These are phyloP conservation scores for Amanita exitialis DNA, from an alignment of 768 basidiomycete species.

Conservation along the genomic window DNA sequence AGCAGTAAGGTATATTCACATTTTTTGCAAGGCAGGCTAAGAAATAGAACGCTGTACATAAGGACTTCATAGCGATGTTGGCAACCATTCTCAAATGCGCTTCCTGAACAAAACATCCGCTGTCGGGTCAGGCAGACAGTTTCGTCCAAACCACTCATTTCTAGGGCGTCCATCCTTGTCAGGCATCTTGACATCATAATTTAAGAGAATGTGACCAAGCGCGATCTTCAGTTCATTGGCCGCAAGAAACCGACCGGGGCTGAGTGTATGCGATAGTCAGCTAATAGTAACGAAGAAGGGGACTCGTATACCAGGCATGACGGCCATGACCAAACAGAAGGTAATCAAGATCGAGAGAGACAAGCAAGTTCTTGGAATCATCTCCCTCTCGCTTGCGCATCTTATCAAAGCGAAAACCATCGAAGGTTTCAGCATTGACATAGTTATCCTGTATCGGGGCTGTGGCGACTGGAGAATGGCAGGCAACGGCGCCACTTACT, in stretches of 20 bases:
- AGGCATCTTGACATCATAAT: slow-evolving; percentile 24
- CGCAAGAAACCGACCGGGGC: slow-evolving; percentile 25
- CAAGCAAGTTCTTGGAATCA: slow-evolving; percentile 19
- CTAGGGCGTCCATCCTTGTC: slow-evolving; percentile 10
- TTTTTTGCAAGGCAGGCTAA: no score
- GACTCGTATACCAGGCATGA: slow-evolving; percentile 8
- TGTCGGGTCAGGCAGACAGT: slow-evolving; percentile 17
- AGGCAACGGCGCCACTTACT: not conserved
- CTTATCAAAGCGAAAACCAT: slow-evolving; percentile 31
- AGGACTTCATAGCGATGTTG: not conserved
- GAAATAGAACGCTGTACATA: no score
- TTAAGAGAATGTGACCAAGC: slow-evolving; percentile 19
- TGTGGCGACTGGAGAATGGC: not conserved
- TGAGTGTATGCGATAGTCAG: not conserved
- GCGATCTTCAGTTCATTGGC: slow-evolving; percentile 23
- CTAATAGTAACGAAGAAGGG: not conserved
- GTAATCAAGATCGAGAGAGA: slow-evolving; percentile 17
- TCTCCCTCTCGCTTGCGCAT: slow-evolving; percentile 19
- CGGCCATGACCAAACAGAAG: slow-evolving; percentile 24
- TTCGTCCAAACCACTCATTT: slow-evolving; percentile 8
- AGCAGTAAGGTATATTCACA: no score
- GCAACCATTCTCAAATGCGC: not conserved
- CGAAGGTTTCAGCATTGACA: slow-evolving; percentile 20
- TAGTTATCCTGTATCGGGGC: slow-evolving; percentile 19
- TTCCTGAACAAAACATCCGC: slow-evolving; percentile 27